Percentiles rank a stretch among this genome's conserved stretches.
These are phyloP conservation scores for Teratosphaeria viscida DNA, from an alignment of 2,329 filamentous ascomycete genomes.

Conservation along the genomic window DNA sequence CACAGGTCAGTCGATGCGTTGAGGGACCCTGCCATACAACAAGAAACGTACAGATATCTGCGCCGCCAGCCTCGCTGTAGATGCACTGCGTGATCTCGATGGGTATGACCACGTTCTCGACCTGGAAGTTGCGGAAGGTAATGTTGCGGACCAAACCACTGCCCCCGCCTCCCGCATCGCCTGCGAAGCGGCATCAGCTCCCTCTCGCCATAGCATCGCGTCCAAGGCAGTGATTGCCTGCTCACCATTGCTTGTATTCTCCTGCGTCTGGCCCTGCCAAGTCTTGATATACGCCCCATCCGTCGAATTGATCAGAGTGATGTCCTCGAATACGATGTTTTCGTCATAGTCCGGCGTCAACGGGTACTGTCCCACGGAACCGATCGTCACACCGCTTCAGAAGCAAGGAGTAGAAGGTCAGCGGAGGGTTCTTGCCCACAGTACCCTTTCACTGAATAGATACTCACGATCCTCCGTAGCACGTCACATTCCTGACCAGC, in stretches of 20 bases:
- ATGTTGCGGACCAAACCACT: conserved; percentile 29
- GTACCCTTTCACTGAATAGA: conserved; percentile 35
- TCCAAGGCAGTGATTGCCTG: too few species aligned
- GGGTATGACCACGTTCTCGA: conserved; percentile 6
- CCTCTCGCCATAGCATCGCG: too few species aligned
- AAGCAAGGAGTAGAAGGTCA: conserved; percentile 16
- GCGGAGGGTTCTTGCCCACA: conserved; percentile 31
- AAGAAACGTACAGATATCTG: conserved; percentile 7
- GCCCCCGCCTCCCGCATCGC: conserved; percentile 40
- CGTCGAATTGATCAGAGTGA: conserved; percentile 8
- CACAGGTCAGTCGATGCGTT: too few species aligned
- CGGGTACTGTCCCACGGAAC: conserved; percentile 39
- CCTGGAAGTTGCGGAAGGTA: conserved; percentile 1
- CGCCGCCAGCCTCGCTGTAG: conserved; percentile 7
- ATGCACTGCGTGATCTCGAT: conserved; percentile 8
- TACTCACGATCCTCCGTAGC: conserved; percentile 33
- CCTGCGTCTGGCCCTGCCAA: conserved; percentile 39
- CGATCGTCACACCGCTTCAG: conserved; percentile 5
- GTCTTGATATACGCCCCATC: conserved; percentile 39
- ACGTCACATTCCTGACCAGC: conserved; percentile 30
- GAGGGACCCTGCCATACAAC: too few species aligned
- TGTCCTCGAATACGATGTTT: conserved; percentile 28
- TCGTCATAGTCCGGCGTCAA: conserved; percentile 45
- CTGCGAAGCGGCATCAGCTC: too few species aligned
- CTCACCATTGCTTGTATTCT: conserved; percentile 44